phyloP scores from a whole-genome alignment of 169 alveolate species.

The Theileria sp. region DNA sequence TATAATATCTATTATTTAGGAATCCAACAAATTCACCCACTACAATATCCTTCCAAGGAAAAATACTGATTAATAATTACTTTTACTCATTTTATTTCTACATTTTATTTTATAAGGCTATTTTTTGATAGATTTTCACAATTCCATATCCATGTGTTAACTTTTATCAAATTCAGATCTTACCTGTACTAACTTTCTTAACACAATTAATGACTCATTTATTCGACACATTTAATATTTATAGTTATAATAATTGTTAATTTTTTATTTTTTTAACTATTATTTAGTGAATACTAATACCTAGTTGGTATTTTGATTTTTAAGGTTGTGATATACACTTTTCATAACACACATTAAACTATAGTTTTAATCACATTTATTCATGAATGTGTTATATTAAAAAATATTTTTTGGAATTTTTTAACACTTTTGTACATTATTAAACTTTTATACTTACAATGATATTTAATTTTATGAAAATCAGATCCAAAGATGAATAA shows the following conservation, averaged over 20 bases:
- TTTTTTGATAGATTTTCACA: background rate
- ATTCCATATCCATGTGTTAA: background rate
- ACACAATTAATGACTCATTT: background rate
- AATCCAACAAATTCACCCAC: constrained; percentile 32
- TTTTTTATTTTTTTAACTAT: background rate
- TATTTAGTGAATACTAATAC: background rate
- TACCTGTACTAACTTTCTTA: background rate
- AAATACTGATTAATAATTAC: background rate
- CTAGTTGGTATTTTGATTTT: background rate
- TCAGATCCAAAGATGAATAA: background rate
- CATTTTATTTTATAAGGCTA: background rate
- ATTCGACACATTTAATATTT: background rate
- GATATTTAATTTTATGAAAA: background rate
- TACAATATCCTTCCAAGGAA: constrained; percentile 12
- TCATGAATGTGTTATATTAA: background rate
- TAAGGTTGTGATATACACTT: background rate
- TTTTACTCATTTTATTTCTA: background rate
- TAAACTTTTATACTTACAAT: background rate
- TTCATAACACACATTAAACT: background rate
- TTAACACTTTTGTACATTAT: background rate
- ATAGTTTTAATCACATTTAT: background rate
- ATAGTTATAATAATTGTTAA: background rate
- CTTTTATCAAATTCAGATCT: background rate
- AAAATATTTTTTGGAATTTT: background rate
- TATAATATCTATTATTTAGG: background rate